Base-by-base conservation (phyloP, 2,329 filamentous ascomycete species). In the Rhynchosporium agropyri region DNA sequence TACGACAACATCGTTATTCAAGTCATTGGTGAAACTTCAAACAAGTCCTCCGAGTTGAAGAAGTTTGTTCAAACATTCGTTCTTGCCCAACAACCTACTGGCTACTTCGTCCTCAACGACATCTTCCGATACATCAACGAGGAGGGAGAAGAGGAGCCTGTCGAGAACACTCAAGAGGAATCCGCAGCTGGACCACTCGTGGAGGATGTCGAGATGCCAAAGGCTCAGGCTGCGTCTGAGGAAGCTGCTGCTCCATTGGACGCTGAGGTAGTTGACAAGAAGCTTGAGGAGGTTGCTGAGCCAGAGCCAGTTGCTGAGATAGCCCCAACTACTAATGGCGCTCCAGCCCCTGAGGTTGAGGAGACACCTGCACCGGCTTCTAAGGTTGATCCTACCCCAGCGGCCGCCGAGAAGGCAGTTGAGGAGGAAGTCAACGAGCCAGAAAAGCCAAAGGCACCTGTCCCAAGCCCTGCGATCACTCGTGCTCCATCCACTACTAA, bases 21-120 rank as follows among this genome's bases (percentile, higher is more conserved):
- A 78, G 95, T 98, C 72, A 97, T 99, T 75, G 95, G 95, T 69
- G 94, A 98, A 79, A 96, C 95, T 73, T 97, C 93, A 73, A 97
- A 96, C 85, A 96, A 96, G 78, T 87, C 86, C 55, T 88, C 89
- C 68, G 91, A 95, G 63, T 91, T 94, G 73, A 93, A 91, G 82
- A 97, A 97, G 78, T 99, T 99, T 74, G 90, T 93, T 46, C 95
- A 99, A 83, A 98, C 94, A 58, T 99, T 99, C 72, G 91, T 99
- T 67, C 90, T 99, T 67, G 95, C 95, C 55, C 88, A 94, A 77
- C 95, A 99, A 80, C 92, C 92, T 56, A 96, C 94, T 62, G 95
- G 95, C 68, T 99, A 98, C 82, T 99, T 96, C 72, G 94, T 99
- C 40, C 85, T 99, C 72, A 99, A 99, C 78, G 95, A 99, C 75